phyloP scores from a whole-genome alignment of 140 eudicot genomes.

The Ambrosia hybrid region DNA sequence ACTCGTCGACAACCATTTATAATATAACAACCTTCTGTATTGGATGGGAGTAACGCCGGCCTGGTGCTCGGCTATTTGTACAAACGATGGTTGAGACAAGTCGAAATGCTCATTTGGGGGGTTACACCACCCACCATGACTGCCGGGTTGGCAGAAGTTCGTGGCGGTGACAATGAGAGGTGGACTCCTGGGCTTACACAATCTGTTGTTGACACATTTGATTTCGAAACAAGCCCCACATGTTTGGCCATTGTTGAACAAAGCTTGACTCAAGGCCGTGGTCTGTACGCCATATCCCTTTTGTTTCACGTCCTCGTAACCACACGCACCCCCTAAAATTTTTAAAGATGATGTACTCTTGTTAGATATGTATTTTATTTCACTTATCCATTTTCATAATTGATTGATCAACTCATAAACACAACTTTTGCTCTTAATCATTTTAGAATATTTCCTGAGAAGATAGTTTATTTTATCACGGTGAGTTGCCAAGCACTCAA shows the following conservation, averaged over 20 bases:
- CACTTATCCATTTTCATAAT: too few relatives aligned
- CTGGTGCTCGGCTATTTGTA: constrained; percentile 37
- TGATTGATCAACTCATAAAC: too few relatives aligned
- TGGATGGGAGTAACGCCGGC: constrained; percentile 50
- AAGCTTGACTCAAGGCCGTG: constrained; percentile 51
- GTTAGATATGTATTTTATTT: neutral
- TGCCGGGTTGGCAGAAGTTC: constrained; percentile 43
- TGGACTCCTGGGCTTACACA: constrained; percentile 54
- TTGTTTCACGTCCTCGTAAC: constrained; percentile 46
- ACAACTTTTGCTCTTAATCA: too few relatives aligned
- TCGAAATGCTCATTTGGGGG: constrained; percentile 69
- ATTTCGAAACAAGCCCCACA: constrained; percentile 78
- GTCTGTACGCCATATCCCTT: constrained; percentile 55
- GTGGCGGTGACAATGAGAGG: constrained; percentile 56
- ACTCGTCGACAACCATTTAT: too few relatives aligned
- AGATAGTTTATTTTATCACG: too few relatives aligned
- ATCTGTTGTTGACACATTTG: constrained; percentile 37
- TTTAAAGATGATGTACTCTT: neutral
- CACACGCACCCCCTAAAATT: constrained; percentile 68
- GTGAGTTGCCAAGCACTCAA: too few relatives aligned
- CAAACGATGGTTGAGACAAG: constrained; percentile 40
- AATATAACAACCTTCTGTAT: constrained; percentile 33
- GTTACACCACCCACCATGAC: constrained; percentile 61
- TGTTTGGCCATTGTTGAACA: constrained; percentile 55
- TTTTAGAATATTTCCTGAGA: too few relatives aligned